Evolutionary conservation across 352 stramenopile species (phyloP), one percentile per base, ranked within the genome.

Genomic region (Pseudoperonospora humuli): DNA sequence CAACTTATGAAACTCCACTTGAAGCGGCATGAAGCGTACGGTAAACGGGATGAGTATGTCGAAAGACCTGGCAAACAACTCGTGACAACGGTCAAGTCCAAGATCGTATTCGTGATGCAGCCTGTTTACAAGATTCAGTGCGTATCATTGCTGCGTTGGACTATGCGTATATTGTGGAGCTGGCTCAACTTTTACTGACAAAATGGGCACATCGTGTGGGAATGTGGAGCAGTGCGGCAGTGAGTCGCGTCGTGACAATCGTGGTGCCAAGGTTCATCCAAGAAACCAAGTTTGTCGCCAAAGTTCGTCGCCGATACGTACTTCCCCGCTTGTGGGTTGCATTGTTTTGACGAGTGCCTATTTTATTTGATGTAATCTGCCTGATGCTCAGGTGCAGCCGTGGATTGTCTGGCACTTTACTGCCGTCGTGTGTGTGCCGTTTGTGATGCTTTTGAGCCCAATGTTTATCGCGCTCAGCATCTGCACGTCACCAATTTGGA

Each of bases 1-100:
- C 74, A 86, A 33, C 66, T 90, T n/a, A 77, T 88, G 54, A 88
- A 87, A 55, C 50, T 90, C 32, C 78, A 90, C 23, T 45, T 90
- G 32, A 68, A 67, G 35, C 60, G 61, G 13, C 75, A 87, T 35
- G 73, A 82, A 29, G 74, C 79, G 34, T 70, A 79, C 43, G 53
- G 72, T 8, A 45, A 75, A 41, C 44, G 54, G 3, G 54, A 61
- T 21, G 58, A 68, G 26, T 61, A 56, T 35, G 44, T 34, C 3
- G 62, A 62, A 18, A 38, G 43, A 3, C 54, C 53, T 7, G 47
- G 52, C 13, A 61, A 67, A 24, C 51, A 72, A 20, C 46, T 61
- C 1, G 54, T 77, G 11, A 54, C 69, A n/a, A 70, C 56, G 2
- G 21, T 84, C 41, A 69, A 65, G 45, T 61, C 64, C 32, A 79